Conservation (phyloP, 305 asterid species). For the Lippia alba region DNA sequence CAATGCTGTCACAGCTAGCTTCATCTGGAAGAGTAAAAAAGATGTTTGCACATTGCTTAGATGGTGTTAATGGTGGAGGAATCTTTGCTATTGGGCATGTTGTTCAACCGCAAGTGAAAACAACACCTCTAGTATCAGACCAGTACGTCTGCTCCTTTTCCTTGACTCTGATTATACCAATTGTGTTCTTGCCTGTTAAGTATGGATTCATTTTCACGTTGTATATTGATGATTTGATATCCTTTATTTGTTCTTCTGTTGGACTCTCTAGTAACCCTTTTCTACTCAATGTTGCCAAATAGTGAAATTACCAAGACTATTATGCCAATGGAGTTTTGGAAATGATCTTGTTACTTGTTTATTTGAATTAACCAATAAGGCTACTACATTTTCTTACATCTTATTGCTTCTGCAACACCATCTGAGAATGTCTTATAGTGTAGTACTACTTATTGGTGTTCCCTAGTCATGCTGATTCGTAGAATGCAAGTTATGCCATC, state of each 20-base stretch:
- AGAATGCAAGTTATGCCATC: not conserved
- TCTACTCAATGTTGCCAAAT: conserved; percentile 19
- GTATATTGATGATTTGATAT: conserved; percentile 33
- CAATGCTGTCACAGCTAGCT: conserved; percentile 96
- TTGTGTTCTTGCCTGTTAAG: conserved; percentile 14
- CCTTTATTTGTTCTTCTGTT: conserved; percentile 9
- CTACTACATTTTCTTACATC: conserved; percentile 15
- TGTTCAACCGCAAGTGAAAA: conserved; percentile 94
- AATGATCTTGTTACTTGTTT: conserved; percentile 24
- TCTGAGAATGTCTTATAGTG: conserved; percentile 15
- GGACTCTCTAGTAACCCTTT: conserved; percentile 26
- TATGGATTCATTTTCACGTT: conserved; percentile 28
- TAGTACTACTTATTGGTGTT: not conserved
- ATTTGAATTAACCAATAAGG: not conserved
- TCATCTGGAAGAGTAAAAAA: conserved; percentile 87
- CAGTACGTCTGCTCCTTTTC: conserved; percentile 67
- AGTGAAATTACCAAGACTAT: conserved; percentile 19
- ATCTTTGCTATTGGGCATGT: conserved; percentile 99
- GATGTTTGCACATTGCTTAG: conserved; percentile 99
- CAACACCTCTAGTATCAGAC: conserved; percentile 79
- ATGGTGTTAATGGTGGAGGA: conserved; percentile 98
- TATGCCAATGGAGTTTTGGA: conserved; percentile 20
- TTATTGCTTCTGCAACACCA: conserved; percentile 23
- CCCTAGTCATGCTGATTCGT: conserved; percentile 24
- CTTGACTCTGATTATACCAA: conserved; percentile 31